Conservation (phyloP, 805 yeast genomes). For the Teunomyces stri region DNA sequence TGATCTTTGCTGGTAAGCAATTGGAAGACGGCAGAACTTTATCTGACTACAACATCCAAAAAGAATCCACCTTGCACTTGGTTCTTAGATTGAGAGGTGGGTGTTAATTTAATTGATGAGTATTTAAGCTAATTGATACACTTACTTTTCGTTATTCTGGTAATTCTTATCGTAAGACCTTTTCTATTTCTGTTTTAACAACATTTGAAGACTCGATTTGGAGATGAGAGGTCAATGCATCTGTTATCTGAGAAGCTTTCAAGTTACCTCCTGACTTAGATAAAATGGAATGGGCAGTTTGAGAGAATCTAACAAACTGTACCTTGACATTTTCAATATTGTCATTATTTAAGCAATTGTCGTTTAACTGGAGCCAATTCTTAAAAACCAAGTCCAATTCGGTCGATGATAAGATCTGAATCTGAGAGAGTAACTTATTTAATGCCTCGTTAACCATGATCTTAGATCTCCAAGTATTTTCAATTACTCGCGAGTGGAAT, state of each 20-base stretch:
- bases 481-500: constrained; percentile 23
- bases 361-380: constrained; percentile 21
- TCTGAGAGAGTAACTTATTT: constrained; percentile 12
- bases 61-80: constrained; percentile 93
- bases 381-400: constrained; percentile 16
- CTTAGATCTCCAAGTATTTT: constrained; percentile 63
- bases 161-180: neutral
- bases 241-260: constrained; percentile 11
- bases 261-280: constrained; percentile 8
- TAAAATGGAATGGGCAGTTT: constrained; percentile 15
- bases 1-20: constrained; percentile 97
- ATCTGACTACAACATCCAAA: constrained; percentile 97
- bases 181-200: constrained; percentile 14
- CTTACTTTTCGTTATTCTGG: neutral
- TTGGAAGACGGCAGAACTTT: constrained; percentile 95
- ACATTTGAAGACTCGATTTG: constrained; percentile 18
- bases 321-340: constrained; percentile 61
- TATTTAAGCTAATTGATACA: constrained; percentile 5
- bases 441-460: constrained; percentile 44
- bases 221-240: constrained; percentile 14
- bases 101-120: constrained; percentile 27
- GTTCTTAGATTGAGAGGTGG: constrained; percentile 98
- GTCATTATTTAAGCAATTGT: constrained; percentile 32
- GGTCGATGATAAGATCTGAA: neutral
- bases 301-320: constrained; percentile 39